Base-by-base conservation (phyloP, 2,329 filamentous ascomycete genomes). In the Ophiosphaerella narmari region DNA sequence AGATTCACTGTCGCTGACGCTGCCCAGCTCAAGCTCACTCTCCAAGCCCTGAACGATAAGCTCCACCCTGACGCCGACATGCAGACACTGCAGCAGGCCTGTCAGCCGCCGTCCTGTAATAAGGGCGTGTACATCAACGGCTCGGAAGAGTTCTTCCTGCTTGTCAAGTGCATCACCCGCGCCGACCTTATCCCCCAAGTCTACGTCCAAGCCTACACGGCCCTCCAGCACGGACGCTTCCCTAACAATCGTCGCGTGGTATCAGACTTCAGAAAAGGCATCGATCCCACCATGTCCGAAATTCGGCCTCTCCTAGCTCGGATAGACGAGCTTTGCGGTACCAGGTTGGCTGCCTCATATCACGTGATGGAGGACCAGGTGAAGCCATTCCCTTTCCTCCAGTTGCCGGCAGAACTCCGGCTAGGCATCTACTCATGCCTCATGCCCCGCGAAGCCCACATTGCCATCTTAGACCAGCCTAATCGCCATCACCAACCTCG, bases 321-420 rank as follows among this genome's bases (percentile, higher is more conserved):
- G 1, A 54, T 68, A 7, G 65, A 68, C 24, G 38, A 43, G 3
- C 14, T 56, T 3, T 60, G 62, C 31, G 52, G 52, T 2, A 67
- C 65, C 2, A 49, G 49, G 7, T 59, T 67, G 21, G 23, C 37
- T 9, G 35, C 26, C 7, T 48, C 42, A 21, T 60, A 62, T 16
- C 35, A 48, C 11, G 35, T 41, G 6, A 52, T 57, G 4, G 53
- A 67, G 18, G 40, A 43, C 11, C 43, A 44, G 65, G 64, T 59
- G 11, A 47, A 55, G 14, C 50, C 59, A 2, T 66, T 67, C 33
- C 50, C 62, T 2, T 60, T 68, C 46, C 52, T 64, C 8, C 41
- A 37, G 1, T 50, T 68, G 7, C 64, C 64, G 1, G 50, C 60
- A 21, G 64, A 68, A 42, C 55, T 68, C 8, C 57, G 64, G 2